A percentile compares a stretch with the other conserved stretches of the same genome.
Conservation (phyloP, 495 filamentous ascomycete genomes). For the Neurospora terricola region DNA sequence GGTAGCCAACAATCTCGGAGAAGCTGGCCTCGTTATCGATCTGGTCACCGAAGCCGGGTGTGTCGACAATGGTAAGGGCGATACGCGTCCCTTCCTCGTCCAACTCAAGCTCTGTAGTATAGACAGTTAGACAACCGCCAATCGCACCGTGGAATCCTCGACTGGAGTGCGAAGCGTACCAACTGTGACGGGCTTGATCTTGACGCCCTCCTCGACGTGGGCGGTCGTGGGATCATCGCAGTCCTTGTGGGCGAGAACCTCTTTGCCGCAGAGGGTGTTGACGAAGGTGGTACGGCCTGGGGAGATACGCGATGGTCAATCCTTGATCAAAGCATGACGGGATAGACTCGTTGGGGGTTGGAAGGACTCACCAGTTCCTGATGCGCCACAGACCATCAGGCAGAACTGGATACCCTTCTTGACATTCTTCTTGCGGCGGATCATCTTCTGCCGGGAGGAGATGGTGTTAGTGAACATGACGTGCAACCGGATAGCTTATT, state of each 20-base stretch:
- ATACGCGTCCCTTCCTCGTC: constrained; percentile 98
- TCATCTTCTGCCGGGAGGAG: constrained; percentile 60
- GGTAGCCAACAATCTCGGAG: constrained; percentile 90
- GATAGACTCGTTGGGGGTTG: not conserved
- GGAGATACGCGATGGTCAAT: constrained; percentile 16
- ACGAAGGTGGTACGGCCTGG: constrained; percentile 96
- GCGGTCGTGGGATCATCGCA: constrained; percentile 79
- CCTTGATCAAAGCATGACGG: not conserved
- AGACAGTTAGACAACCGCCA: constrained; percentile 9
- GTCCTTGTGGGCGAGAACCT: constrained; percentile 79
- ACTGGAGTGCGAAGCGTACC: constrained; percentile 47
- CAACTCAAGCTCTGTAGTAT: constrained; percentile 69
- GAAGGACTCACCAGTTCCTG: constrained; percentile 74
- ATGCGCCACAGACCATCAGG: constrained; percentile 98
- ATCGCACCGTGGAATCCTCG: no score
- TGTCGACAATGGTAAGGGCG: constrained; percentile 96
- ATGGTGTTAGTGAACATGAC: constrained; percentile 23
- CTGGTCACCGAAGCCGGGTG: constrained; percentile 95
- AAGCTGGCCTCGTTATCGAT: constrained; percentile 99
- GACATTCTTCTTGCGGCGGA: constrained; percentile 99
- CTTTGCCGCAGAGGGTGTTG: constrained; percentile 95
- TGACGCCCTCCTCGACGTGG: constrained; percentile 90
- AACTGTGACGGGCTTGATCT: constrained; percentile 97
- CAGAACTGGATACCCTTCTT: constrained; percentile 99
- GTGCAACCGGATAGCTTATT: constrained; percentile 4